Base-by-base conservation (phyloP, 805 yeast species). In the Priceomyces fermenticarens region DNA sequence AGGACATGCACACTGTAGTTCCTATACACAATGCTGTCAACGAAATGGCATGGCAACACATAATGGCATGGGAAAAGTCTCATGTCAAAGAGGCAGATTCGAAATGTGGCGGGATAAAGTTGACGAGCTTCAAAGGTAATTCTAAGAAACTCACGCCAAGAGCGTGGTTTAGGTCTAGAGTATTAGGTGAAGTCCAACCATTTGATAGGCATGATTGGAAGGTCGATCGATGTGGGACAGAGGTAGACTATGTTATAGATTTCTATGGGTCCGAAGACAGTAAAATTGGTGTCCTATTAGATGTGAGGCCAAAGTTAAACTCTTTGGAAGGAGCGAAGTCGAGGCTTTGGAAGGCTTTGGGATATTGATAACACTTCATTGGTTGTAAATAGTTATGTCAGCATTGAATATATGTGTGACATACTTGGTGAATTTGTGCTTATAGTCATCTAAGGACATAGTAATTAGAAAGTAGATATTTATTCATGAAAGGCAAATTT, bases 181-280 rank as follows among this genome's bases (percentile, higher is more conserved):
- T 77, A 39, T 53, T 87, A 38, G 96, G 96, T 0, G 72, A 77
- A 42, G 81, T 80, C 37, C 76, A 76, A 46, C 99, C 99, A 0
- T 91, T 91, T 65, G 99, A 91, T 63, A 77, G 99, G 53, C 99
- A 91, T 58, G 99, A 91, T 63, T 91, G 99, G 99, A 71, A 76
- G 5, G 75, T 91, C 9, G 81, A 85, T 53, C 70, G 97, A 40
- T 88, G 97, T 61, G 98, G 98, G 3, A 75, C 67, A 15, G 74
- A 77, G 38, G 75, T 91, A 14, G 97, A 88, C 36, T 91, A 91
- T 54, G 97, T 91, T 33, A 91, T 91, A 54, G 99, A 91, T 61
- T 91, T 89, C 58, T 91, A 91, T 62, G 60, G 78, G 10, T 60
- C 57, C 1, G 83, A 84, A 4, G 53, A 53, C 10, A 32, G 36